phyloP scores from a whole-genome alignment of 2,329 filamentous ascomycete species.

The Capronia americana region DNA sequence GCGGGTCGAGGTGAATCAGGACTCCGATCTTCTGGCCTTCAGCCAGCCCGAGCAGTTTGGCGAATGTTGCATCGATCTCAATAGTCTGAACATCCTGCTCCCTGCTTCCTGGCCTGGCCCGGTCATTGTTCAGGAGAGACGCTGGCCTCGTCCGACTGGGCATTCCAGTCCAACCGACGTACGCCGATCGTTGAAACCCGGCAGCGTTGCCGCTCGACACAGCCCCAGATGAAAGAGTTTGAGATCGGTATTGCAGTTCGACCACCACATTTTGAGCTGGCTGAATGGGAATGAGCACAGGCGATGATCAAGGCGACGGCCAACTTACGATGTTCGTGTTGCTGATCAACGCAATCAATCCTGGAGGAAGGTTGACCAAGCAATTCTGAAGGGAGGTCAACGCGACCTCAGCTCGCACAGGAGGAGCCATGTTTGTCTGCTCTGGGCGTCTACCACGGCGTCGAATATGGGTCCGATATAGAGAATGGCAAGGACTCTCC shows the following conservation, averaged over 20 bases:
- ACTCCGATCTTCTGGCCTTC: constrained; percentile 79
- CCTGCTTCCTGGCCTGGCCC: constrained; percentile 70
- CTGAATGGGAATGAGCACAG: constrained; percentile 22
- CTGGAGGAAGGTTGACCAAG: constrained; percentile 87
- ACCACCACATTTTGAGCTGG: constrained; percentile 93
- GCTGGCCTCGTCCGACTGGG: constrained; percentile 84
- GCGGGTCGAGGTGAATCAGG: constrained; percentile 83
- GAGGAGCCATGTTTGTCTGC: constrained; percentile 40
- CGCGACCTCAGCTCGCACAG: constrained; percentile 80
- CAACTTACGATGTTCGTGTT: constrained; percentile 83
- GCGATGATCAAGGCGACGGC: constrained; percentile 15
- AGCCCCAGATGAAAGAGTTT: constrained; percentile 56
- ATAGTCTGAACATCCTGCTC: constrained; percentile 80
- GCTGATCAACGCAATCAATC: constrained; percentile 81
- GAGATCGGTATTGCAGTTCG: constrained; percentile 78
- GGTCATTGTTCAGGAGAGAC: constrained; percentile 65
- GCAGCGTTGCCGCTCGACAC: constrained; percentile 55
- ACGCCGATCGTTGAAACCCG: constrained; percentile 71
- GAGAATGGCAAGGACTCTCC: neutral
- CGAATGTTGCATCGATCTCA: constrained; percentile 87
- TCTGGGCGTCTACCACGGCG: neutral
- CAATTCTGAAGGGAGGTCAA: constrained; percentile 91
- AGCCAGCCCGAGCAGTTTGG: constrained; percentile 73
- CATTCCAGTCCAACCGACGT: constrained; percentile 97
- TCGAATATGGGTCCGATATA: neutral